Conservation (phyloP, 148 eudicot species). For the Heliosperma pusillum region DNA sequence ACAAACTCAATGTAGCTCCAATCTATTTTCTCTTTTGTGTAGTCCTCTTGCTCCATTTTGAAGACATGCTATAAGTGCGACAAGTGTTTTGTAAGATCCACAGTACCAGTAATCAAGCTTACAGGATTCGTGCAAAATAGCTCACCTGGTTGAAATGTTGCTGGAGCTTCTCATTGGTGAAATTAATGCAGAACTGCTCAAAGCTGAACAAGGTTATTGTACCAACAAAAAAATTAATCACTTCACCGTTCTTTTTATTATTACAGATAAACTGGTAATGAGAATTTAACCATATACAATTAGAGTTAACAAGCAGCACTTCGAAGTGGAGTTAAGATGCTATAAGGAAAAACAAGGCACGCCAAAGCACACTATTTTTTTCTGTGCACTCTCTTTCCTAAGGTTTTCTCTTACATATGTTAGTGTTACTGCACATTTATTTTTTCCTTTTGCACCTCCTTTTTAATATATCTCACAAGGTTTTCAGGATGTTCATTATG, state of each 20-base stretch:
- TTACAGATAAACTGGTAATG: not conserved
- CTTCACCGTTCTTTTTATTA: not conserved
- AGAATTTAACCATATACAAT: not conserved
- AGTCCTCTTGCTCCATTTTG: constrained; percentile 99
- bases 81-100: not conserved
- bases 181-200: constrained; percentile 98
- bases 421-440: not conserved
- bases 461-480: not conserved
- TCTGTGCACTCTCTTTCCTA: not conserved
- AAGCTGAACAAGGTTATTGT: constrained; percentile 53
- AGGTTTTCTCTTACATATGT: not conserved
- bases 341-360: not conserved
- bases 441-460: not conserved
- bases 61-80: constrained; percentile 72
- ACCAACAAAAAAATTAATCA: constrained; percentile 25
- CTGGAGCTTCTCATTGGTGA: constrained; percentile 96
- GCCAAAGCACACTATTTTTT: not conserved
- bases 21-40: constrained; percentile 86
- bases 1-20: constrained; percentile 99
- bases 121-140: constrained; percentile 19
- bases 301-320: not conserved
- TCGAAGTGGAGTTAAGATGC: not conserved
- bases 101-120: not conserved
- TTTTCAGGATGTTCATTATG: no score
- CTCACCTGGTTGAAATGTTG: constrained; percentile 97